Percentiles rank a stretch among this genome's conserved stretches.
Conservation (phyloP, 768 basidiomycete species). For the Termitomyces sp. region DNA sequence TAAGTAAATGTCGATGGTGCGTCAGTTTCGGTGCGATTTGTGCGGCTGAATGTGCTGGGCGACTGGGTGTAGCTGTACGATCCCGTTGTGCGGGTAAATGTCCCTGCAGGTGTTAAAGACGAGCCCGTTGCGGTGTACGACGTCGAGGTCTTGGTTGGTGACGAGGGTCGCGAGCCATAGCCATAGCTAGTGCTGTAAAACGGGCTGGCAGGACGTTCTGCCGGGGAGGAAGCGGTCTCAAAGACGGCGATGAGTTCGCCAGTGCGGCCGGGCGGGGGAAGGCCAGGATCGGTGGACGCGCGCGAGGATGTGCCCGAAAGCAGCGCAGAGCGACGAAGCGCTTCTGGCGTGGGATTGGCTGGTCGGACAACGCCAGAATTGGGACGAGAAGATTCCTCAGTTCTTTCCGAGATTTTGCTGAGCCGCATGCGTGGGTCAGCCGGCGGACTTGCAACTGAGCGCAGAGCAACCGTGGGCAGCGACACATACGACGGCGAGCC, state of each 20-base stretch:
- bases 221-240: constrained; percentile 53
- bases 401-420: constrained; percentile 77
- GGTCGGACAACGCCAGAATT: constrained; percentile 39
- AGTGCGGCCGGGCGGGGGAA: constrained; percentile 55
- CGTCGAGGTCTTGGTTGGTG: constrained; percentile 41
- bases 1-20: constrained; percentile 16
- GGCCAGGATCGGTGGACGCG: constrained; percentile 54
- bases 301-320: constrained; percentile 39
- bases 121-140: constrained; percentile 37
- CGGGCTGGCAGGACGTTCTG: constrained; percentile 36
- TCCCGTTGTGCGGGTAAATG: constrained; percentile 23
- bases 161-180: constrained; percentile 41
- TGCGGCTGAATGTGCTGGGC: constrained; percentile 31
- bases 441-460: constrained; percentile 30
- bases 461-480: constrained; percentile 35
- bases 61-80: constrained; percentile 37
- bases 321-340: constrained; percentile 43
- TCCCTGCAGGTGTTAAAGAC: constrained; percentile 33
- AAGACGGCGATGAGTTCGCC: constrained; percentile 76
- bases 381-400: constrained; percentile 70
- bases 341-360: constrained; percentile 41
- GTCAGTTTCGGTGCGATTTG: constrained; percentile 22
- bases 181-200: constrained; percentile 31
- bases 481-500: constrained; percentile 47
- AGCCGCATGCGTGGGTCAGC: constrained; percentile 44